phyloP scores from a whole-genome alignment of 192 early-diverging fungal genomes.

The Lunasporangiospora selenospora region DNA sequence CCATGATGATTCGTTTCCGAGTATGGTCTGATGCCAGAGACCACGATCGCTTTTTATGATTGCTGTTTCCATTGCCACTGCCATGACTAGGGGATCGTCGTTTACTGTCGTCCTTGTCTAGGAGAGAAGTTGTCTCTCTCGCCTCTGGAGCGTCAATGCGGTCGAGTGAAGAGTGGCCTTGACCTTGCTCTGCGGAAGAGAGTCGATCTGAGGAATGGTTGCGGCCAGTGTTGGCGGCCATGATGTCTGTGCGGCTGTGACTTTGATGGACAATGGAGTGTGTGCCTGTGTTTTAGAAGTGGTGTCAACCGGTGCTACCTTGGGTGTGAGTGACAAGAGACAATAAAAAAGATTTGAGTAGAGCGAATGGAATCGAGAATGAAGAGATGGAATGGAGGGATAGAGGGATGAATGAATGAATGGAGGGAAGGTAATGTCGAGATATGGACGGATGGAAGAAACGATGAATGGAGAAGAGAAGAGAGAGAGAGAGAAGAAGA shows the following conservation, averaged over 20 bases:
- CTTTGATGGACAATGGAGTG: no score
- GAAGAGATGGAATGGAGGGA: not conserved
- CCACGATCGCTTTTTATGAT: not conserved
- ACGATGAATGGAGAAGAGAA: no score
- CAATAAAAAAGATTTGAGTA: not conserved
- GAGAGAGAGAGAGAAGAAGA: no score
- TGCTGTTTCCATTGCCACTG: not conserved
- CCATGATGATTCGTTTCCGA: constrained; percentile 40
- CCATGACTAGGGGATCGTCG: constrained; percentile 10
- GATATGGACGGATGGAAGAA: not conserved
- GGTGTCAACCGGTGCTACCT: not conserved
- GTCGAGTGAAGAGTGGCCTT: constrained; percentile 14
- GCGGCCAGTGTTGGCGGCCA: constrained; percentile 6
- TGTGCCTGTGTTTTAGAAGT: not conserved
- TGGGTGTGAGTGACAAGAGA: not conserved
- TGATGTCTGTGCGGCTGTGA: not conserved
- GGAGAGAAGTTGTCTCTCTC: constrained; percentile 18
- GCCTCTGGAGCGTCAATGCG: not conserved
- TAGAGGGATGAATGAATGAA: not conserved
- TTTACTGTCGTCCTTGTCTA: constrained; percentile 4
- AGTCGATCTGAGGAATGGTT: constrained; percentile 21
- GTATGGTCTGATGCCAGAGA: constrained; percentile 3
- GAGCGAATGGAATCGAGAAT: constrained; percentile 1
- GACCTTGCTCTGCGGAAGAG: constrained; percentile 31
- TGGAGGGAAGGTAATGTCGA: not conserved